Percentiles rank a stretch among this genome's conserved stretches.
Evolutionary conservation across 2,329 filamentous ascomycete genomes (phyloP).

Genomic region (Intubia oerlemansii): DNA sequence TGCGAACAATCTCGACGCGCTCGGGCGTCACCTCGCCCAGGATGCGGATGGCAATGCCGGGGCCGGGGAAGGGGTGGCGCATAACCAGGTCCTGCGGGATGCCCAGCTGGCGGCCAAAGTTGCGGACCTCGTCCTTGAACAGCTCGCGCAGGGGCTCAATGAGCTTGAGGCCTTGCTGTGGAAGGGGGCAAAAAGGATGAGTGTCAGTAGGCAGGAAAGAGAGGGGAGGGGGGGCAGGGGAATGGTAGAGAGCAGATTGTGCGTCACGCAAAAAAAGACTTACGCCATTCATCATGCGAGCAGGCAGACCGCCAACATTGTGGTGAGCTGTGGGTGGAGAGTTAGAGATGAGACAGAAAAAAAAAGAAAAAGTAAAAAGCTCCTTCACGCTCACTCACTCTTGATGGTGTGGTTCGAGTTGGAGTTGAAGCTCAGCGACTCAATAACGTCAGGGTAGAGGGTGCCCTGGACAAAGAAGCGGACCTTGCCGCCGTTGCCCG

Average conservation of each 20-base stretch:
- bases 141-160: conserved; percentile 63
- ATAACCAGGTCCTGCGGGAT: conserved; percentile 57
- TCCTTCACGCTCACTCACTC: too few species aligned
- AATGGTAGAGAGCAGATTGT: too few species aligned
- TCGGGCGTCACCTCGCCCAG: conserved; percentile 68
- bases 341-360: conserved; percentile 4
- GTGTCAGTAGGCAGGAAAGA: too few species aligned
- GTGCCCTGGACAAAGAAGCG: conserved; percentile 80
- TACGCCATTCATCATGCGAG: conserved; percentile 15
- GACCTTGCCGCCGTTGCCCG: conserved; percentile 49
- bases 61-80: conserved; percentile 25
- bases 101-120: conserved; percentile 44
- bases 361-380: conserved; percentile 3
- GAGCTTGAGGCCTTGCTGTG: conserved; percentile 28
- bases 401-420: conserved; percentile 31
- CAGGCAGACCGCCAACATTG: conserved; percentile 21
- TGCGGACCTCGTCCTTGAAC: conserved; percentile 59
- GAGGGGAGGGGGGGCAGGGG: too few species aligned
- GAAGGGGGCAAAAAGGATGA: neutral
- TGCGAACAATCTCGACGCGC: conserved; percentile 56
- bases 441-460: conserved; percentile 21
- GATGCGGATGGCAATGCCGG: conserved; percentile 52
- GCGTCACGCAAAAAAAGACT: too few species aligned
- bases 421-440: conserved; percentile 25
- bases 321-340: conserved; percentile 19